A percentile compares a stretch with the other conserved stretches of the same genome.
These are phyloP conservation scores for Saccharomycopsis olivae DNA, from an alignment of 805 yeast genomes.

Conservation along the genomic window DNA sequence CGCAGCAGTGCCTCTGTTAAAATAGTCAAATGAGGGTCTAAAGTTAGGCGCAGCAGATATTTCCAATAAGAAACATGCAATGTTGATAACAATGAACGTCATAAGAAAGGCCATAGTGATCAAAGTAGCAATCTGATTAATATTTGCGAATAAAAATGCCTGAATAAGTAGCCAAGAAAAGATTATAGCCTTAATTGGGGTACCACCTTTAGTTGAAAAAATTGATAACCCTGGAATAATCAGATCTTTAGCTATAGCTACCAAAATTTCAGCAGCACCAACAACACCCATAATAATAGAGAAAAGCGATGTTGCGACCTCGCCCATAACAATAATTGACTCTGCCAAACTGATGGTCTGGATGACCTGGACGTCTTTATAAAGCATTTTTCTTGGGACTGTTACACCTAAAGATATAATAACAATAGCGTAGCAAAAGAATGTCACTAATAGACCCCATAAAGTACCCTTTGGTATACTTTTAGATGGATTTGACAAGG, in stretches of 20 bases:
- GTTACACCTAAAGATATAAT: constrained; percentile 72
- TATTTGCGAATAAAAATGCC: constrained; percentile 75
- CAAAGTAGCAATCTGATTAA: constrained; percentile 87
- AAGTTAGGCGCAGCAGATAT: constrained; percentile 97
- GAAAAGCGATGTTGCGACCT: constrained; percentile 79
- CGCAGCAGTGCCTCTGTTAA: constrained; percentile 72
- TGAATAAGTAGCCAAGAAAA: constrained; percentile 81
- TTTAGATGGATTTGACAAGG: constrained; percentile 70
- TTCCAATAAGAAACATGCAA: constrained; percentile 84
- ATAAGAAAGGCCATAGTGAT: constrained; percentile 95
- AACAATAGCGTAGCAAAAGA: constrained; percentile 66
- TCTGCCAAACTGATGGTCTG: constrained; percentile 71
- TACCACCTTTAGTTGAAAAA: constrained; percentile 40
- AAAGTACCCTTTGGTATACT: constrained; percentile 93
- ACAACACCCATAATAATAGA: constrained; percentile 93
- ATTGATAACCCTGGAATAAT: constrained; percentile 69
- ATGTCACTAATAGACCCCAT: constrained; percentile 71
- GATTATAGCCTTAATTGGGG: constrained; percentile 56
- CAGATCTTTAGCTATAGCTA: constrained; percentile 83
- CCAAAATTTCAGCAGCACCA: constrained; percentile 86
- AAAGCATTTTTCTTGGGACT: constrained; percentile 68
- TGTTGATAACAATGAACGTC: constrained; percentile 90
- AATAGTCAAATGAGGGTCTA: constrained; percentile 87
- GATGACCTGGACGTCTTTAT: constrained; percentile 72
- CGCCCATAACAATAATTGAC: constrained; percentile 71